These are phyloP conservation scores for Senna tora DNA, from an alignment of 306 rosid genomes.

Conservation along the genomic window DNA sequence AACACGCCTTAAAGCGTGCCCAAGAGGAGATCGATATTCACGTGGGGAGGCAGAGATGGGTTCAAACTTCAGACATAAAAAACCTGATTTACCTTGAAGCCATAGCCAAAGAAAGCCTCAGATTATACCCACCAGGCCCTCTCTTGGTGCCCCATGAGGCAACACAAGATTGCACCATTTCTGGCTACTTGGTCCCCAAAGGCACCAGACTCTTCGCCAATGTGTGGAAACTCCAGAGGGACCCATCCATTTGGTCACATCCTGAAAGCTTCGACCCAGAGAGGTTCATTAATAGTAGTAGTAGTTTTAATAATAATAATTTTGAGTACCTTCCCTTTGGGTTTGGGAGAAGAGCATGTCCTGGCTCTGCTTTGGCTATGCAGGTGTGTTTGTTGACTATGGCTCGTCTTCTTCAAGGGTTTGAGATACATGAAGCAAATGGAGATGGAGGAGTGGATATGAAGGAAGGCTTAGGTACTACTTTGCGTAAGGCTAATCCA, in stretches of 20 bases:
- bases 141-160: slow-evolving; percentile 61
- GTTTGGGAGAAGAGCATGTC: slow-evolving; percentile 59
- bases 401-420: slow-evolving; percentile 60
- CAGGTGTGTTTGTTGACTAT: slow-evolving; percentile 48
- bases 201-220: slow-evolving; percentile 61
- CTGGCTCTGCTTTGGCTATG: slow-evolving; percentile 50
- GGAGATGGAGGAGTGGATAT: slow-evolving; percentile 33
- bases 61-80: slow-evolving; percentile 45
- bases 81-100: slow-evolving; percentile 56
- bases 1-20: slow-evolving; percentile 44
- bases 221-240: slow-evolving; percentile 64
- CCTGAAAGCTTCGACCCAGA: slow-evolving; percentile 56
- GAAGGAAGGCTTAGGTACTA: slow-evolving; percentile 56
- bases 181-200: slow-evolving; percentile 42
- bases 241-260: slow-evolving; percentile 53
- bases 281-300: slow-evolving; percentile 51
- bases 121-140: slow-evolving; percentile 60
- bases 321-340: slow-evolving; percentile 65
- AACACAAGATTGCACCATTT: slow-evolving; percentile 50
- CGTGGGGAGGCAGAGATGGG: slow-evolving; percentile 55
- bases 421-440: slow-evolving; percentile 41
- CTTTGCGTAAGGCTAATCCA: slow-evolving; percentile 52
- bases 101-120: slow-evolving; percentile 54
- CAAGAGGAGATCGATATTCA: slow-evolving; percentile 55
- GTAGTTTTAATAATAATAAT: slow-evolving; percentile 48